Evolutionary conservation across 768 basidiomycete genomes (phyloP).

Genomic region (Psilocybe sp.): DNA sequence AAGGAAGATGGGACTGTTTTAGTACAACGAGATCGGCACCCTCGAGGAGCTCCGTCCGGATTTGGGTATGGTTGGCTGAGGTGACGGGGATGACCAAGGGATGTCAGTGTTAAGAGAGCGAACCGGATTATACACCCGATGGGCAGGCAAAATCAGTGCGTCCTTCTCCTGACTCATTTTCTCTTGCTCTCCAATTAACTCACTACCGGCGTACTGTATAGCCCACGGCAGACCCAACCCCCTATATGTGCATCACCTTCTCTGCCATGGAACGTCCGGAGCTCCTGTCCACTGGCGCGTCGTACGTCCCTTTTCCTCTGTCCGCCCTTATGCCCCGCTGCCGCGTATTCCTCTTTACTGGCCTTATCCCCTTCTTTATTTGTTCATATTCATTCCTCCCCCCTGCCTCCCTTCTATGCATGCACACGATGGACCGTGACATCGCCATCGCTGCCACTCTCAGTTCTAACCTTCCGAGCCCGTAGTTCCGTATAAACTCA

Average conservation of each 20-base stretch:
- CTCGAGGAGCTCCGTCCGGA: conserved; percentile 40
- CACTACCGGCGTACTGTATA: conserved; percentile 19
- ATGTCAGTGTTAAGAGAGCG: conserved; percentile 25
- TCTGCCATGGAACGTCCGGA: conserved; percentile 42
- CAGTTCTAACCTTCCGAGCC: no score
- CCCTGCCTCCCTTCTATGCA: no score
- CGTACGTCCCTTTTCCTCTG: conserved; percentile 37
- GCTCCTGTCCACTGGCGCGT: conserved; percentile 39
- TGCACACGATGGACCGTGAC: no score
- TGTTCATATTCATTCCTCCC: no score
- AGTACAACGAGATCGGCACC: conserved; percentile 71
- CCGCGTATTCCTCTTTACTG: no score
- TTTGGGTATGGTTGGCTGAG: neutral
- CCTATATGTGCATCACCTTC: conserved; percentile 72
- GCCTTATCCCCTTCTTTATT: no score
- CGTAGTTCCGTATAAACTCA: no score
- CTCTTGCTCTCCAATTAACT: neutral
- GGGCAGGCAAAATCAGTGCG: conserved; percentile 61
- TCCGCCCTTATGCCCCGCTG: no score
- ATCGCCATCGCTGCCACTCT: no score
- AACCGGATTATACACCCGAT: conserved; percentile 41
- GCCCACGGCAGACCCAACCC: conserved; percentile 54
- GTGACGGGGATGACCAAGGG: neutral
- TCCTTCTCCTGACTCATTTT: conserved; percentile 11
- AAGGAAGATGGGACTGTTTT: conserved; percentile 56